Evolutionary conservation across 1,284 basidiomycete species (phyloP).

Genomic region (Tilletia indica): DNA sequence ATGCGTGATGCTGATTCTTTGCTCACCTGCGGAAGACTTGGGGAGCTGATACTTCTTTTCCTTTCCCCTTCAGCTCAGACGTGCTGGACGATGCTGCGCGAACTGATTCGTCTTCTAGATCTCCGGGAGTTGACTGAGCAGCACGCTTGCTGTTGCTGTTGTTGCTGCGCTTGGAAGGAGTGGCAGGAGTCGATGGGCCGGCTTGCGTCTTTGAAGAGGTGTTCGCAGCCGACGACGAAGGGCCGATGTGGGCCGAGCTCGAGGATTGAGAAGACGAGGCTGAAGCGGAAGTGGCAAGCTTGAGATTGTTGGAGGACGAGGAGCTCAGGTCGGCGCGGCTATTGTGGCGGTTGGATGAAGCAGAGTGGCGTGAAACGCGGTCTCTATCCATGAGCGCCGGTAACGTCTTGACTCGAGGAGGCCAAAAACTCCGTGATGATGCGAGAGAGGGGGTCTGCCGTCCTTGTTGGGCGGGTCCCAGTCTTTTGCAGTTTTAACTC

Average conservation of each 20-base stretch:
- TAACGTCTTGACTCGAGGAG: not conserved
- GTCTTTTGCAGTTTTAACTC: too few relatives aligned
- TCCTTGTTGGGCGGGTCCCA: too few relatives aligned
- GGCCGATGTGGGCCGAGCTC: too few relatives aligned
- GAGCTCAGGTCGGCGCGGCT: not conserved
- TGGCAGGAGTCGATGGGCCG: too few relatives aligned
- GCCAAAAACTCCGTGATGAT: not conserved
- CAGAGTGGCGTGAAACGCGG: constrained; percentile 7
- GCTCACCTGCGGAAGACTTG: not conserved
- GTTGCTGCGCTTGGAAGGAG: not conserved
- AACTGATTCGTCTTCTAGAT: too few relatives aligned
- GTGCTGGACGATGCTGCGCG: too few relatives aligned
- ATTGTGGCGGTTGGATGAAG: constrained; percentile 9
- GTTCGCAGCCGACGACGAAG: too few relatives aligned
- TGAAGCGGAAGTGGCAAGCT: not conserved
- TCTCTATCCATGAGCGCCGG: constrained; percentile 18
- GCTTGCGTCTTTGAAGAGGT: too few relatives aligned
- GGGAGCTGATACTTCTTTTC: not conserved
- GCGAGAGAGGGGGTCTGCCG: not conserved
- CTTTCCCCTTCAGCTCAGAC: not conserved
- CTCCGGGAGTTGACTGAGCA: not conserved
- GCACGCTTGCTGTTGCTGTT: not conserved
- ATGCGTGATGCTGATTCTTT: not conserved
- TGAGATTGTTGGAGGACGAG: not conserved
- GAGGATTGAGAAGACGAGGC: not conserved